These are phyloP conservation scores for Cenococcum geophilum DNA, from an alignment of 495 filamentous ascomycete species.

Conservation along the genomic window DNA sequence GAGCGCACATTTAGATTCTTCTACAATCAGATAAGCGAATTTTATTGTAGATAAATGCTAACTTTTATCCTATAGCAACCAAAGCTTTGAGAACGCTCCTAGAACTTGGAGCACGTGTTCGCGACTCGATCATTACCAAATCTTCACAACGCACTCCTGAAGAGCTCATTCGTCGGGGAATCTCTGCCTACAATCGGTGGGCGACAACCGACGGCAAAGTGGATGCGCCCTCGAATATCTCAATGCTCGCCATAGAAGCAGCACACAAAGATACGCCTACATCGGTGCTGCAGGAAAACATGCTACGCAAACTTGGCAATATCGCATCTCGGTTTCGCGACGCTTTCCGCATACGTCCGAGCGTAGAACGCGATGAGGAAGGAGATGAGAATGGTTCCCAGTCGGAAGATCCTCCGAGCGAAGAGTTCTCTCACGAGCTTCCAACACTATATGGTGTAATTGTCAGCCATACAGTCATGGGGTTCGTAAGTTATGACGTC, in stretches of 20 bases:
- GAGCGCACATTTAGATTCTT: background rate
- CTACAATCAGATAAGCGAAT: background rate
- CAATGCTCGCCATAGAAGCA: slow-evolving; percentile 30
- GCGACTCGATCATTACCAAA: slow-evolving; percentile 25
- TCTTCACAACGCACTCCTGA: slow-evolving; percentile 23
- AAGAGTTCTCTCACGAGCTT: slow-evolving; percentile 18
- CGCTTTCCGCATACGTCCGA: slow-evolving; percentile 24
- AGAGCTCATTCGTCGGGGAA: slow-evolving; percentile 11
- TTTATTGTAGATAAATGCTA: background rate
- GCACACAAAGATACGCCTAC: slow-evolving; percentile 15
- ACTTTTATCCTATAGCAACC: slow-evolving; percentile 14
- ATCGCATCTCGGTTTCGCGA: slow-evolving; percentile 21
- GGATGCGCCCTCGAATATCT: slow-evolving; percentile 23
- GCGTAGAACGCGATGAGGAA: slow-evolving; percentile 18
- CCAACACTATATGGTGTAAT: slow-evolving; percentile 38
- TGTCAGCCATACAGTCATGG: slow-evolving; percentile 33
- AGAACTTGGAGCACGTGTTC: slow-evolving; percentile 31
- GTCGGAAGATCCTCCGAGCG: background rate
- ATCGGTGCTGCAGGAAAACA: slow-evolving; percentile 13
- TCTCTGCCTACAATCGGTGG: slow-evolving; percentile 35
- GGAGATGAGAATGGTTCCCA: background rate
- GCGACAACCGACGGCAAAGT: slow-evolving; percentile 30
- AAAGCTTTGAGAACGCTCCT: slow-evolving; percentile 32
- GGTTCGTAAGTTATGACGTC: slow-evolving; percentile 31
- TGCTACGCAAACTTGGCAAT: slow-evolving; percentile 23